These are phyloP conservation scores for Phytomonas francai DNA, from an alignment of 208 protist genomes.

Conservation along the genomic window DNA sequence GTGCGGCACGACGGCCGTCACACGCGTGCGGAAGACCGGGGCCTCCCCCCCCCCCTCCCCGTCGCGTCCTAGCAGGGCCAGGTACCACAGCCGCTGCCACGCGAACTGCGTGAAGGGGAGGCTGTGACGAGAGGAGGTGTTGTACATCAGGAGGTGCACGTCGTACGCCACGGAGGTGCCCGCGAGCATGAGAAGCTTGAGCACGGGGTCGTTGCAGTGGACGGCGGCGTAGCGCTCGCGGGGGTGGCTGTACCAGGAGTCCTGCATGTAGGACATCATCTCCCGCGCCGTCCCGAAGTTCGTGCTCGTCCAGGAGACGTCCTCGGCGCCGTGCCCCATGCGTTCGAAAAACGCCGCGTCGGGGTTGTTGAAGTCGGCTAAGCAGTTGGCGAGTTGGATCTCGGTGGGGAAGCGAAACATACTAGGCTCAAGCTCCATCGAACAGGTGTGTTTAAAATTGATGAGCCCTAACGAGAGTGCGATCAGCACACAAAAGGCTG, in stretches of 20 bases:
- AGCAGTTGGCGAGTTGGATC: constrained; percentile 18
- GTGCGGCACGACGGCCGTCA: neutral
- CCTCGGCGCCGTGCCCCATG: neutral
- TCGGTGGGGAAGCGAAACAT: constrained; percentile 13
- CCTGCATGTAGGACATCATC: constrained; percentile 21
- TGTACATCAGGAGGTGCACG: constrained; percentile 24
- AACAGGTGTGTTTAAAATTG: constrained; percentile 9
- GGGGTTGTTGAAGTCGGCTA: constrained; percentile 15
- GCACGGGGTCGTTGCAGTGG: constrained; percentile 19
- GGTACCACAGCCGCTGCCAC: constrained; percentile 13
- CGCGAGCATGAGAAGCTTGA: constrained; percentile 12
- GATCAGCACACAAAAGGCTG: constrained; percentile 51
- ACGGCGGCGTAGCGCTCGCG: constrained; percentile 19
- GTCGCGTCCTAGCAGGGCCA: constrained; percentile 9
- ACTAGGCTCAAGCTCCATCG: constrained; percentile 15
- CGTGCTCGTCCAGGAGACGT: constrained; percentile 11
- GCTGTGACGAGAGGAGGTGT: constrained; percentile 27
- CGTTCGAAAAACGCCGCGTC: neutral
- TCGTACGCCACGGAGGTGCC: constrained; percentile 10
- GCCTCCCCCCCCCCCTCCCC: constrained; percentile 5
- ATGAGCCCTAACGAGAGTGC: constrained; percentile 52
- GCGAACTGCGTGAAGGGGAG: constrained; percentile 22
- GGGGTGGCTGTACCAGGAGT: constrained; percentile 27
- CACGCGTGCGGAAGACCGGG: too few species aligned
- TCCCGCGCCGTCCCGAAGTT: constrained; percentile 18